Percentiles rank a stretch among this genome's conserved stretches.
These are phyloP conservation scores for Paxillus rubicundulus DNA, from an alignment of 768 basidiomycete species.

Conservation along the genomic window DNA sequence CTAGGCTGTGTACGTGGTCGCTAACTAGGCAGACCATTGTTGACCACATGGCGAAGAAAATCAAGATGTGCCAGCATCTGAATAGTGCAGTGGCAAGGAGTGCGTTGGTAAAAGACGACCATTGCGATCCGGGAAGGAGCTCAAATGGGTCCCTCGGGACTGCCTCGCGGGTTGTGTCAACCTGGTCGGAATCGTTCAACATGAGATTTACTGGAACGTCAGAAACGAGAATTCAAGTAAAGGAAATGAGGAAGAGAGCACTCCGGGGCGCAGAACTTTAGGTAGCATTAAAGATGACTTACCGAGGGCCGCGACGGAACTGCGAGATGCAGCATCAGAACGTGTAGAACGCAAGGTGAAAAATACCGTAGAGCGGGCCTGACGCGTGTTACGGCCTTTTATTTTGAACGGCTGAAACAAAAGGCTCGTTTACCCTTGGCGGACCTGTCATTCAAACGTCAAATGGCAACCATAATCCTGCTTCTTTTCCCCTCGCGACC, in stretches of 20 bases:
- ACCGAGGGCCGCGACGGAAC: conserved; percentile 1
- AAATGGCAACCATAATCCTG: neutral
- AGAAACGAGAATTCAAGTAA: neutral
- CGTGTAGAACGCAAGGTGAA: neutral
- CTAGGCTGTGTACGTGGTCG: conserved; percentile 41
- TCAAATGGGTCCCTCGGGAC: neutral
- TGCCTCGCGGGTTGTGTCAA: neutral
- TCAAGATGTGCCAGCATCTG: conserved; percentile 48
- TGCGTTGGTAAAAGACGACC: conserved; percentile 39
- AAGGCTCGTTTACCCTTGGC: neutral
- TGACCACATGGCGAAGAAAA: conserved; percentile 65
- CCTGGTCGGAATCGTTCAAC: neutral
- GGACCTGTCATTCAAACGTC: neutral
- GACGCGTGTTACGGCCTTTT: neutral
- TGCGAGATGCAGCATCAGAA: neutral
- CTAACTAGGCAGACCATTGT: conserved; percentile 55
- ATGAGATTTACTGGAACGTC: neutral
- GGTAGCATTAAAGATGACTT: neutral
- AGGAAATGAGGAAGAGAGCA: neutral
- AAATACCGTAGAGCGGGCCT: no score
- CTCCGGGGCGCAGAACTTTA: no score
- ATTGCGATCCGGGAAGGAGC: conserved; percentile 4
- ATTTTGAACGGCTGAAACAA: neutral
- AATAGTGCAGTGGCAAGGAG: conserved; percentile 34
- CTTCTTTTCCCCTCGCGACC: no score